Evolutionary conservation across 768 basidiomycete species (phyloP), one percentile per base, ranked within the genome.

Genomic region (Coprinopsis marcescibilis): DNA sequence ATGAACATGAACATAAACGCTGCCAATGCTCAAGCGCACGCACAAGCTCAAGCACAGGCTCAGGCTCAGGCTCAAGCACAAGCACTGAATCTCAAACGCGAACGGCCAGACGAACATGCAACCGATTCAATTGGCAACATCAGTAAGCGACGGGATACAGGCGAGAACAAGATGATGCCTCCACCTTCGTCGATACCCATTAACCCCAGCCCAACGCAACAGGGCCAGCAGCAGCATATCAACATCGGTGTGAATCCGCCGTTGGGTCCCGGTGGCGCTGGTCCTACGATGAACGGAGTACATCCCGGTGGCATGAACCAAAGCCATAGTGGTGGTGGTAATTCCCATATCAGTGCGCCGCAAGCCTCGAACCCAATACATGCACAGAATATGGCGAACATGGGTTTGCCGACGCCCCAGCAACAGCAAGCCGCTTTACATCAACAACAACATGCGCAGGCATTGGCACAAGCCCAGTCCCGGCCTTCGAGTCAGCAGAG

Each of bases 71-170:
- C n/a, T n/a, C n/a, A n/a, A n/a, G n/a, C n/a, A n/a, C n/a, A n/a
- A n/a, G n/a, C n/a, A 59, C 52, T n/a, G 6, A 35, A 36, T 13
- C 65, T 83, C 26, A 87, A 87, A 57, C 81, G 85, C 45, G 78
- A 79, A 35, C 70, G 84, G 30, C 61, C 75, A 2, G 80, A 81
- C 12, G 83, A 84, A 20, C 11, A 45, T 25, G 44, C 52, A 2
- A 73, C 74, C 20, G 41, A 37, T 34, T 53, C 55, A 25, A 49
- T 54, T 23, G 49, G 46, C 6, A 57, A 55, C 19, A 65, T 67
- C 32, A 76, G 73, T 60, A 88, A 89, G 60, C 74, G 86, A 14
- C 72, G 81, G 15, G 81, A 88, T 55, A 80, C 79, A 1, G 86
- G 86, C 26, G 85, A 87, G 52, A 65, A 64, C 33, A 82, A 80